Evolutionary conservation across 805 yeast species (phyloP).

Genomic region (Candida morakotiae): DNA sequence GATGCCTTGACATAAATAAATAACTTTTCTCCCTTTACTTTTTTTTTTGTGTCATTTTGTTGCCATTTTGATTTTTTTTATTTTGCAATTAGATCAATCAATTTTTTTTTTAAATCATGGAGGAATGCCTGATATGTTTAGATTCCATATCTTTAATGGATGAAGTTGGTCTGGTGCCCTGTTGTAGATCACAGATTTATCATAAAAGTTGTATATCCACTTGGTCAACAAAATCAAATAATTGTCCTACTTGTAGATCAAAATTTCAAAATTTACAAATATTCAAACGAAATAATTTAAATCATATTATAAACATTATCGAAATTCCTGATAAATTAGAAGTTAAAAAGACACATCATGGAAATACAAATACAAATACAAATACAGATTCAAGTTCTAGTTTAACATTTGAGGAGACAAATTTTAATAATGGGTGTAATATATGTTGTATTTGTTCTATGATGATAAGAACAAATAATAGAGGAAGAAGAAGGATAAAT

Average conservation of each 20-base stretch:
- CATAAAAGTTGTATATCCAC: slow-evolving; percentile 53
- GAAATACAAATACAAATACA: neutral
- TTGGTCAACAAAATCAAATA: slow-evolving; percentile 56
- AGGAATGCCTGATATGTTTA: slow-evolving; percentile 60
- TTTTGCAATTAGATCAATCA: neutral
- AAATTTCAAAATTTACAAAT: slow-evolving; percentile 37
- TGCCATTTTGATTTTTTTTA: too few relatives aligned
- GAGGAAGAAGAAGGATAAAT: too few relatives aligned
- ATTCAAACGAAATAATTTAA: slow-evolving; percentile 3
- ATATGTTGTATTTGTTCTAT: slow-evolving; percentile 12
- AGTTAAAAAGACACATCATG: slow-evolving; percentile 11
- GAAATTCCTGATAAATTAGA: slow-evolving; percentile 28
- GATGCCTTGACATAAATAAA: slow-evolving; percentile 75
- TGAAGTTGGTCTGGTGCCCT: slow-evolving; percentile 20
- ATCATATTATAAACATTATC: slow-evolving; percentile 3
- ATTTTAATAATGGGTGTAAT: neutral
- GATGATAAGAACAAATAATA: neutral
- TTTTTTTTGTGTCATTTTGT: neutral
- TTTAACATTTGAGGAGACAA: neutral
- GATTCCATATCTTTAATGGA: slow-evolving; percentile 21
- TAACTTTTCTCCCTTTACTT: neutral
- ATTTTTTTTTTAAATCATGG: neutral
- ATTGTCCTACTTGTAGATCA: slow-evolving; percentile 60
- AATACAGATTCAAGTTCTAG: neutral
- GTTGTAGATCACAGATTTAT: slow-evolving; percentile 50